Percentiles rank a stretch among this genome's conserved stretches.
phyloP scores from a whole-genome alignment of 2,329 filamentous ascomycete species.

The Trichoderma koningiopsis region DNA sequence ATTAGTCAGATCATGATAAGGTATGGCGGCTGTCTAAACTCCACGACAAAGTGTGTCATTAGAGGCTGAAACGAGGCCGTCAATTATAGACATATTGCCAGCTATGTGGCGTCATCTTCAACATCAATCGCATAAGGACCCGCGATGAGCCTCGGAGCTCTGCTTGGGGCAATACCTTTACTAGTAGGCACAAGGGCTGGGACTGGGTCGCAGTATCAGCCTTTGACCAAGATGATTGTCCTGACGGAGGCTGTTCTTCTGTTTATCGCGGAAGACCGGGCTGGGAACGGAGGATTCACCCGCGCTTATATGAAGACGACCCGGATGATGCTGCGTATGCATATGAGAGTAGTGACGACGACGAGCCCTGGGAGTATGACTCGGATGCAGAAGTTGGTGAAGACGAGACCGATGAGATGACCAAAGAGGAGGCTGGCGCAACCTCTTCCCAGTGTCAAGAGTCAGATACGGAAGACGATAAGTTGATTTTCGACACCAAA shows the following conservation, averaged over 20 bases:
- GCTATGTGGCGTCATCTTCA: constrained; percentile 37
- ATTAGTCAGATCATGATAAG: constrained; percentile 4
- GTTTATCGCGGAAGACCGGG: constrained; percentile 17
- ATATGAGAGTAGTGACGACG: neutral
- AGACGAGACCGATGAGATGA: neutral
- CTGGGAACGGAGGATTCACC: constrained; percentile 3
- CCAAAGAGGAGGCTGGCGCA: neutral
- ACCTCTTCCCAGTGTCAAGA: neutral
- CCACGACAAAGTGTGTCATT: no score
- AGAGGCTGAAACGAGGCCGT: neutral
- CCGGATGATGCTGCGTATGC: constrained; percentile 15
- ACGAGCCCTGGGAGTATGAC: constrained; percentile 20
- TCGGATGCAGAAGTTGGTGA: constrained; percentile 3
- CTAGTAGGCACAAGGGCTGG: constrained; percentile 2
- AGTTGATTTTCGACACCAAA: neutral
- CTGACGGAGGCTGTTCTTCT: constrained; percentile 25
- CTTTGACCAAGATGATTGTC: neutral
- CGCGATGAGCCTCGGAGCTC: constrained; percentile 29
- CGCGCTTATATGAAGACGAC: constrained; percentile 1
- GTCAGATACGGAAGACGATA: neutral
- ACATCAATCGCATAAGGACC: constrained; percentile 33
- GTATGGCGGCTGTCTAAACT: neutral
- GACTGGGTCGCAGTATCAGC: constrained; percentile 4
- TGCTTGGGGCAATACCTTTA: constrained; percentile 23
- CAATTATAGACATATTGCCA: constrained; percentile 30